Percentiles rank a stretch among this genome's conserved stretches.
Conservation (phyloP, 106 monocot species). For the Dendrobium huoshanense region DNA sequence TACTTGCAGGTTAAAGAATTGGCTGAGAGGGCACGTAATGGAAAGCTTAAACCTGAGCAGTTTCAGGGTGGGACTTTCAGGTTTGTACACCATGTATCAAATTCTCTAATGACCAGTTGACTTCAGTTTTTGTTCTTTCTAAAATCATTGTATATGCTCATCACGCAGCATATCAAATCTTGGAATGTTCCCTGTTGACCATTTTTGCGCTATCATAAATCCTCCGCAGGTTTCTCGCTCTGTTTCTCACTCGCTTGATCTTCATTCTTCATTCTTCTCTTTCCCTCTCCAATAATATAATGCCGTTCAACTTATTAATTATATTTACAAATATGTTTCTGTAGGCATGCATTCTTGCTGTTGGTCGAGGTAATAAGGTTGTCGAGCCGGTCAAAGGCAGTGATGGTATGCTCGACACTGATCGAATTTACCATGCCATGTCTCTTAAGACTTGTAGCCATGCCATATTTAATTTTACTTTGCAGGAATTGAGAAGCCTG, state of each 20-base stretch:
- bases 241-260: not conserved
- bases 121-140: not conserved
- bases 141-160: not conserved
- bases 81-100: constrained; percentile 18
- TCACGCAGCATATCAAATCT: constrained; percentile 94
- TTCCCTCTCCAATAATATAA: not conserved
- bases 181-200: constrained; percentile 97
- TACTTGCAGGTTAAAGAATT: constrained; percentile 73
- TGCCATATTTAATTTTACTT: not conserved
- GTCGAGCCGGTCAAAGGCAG: constrained; percentile 50
- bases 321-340: not conserved
- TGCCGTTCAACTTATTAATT: not conserved
- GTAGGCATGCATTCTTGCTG: constrained; percentile 91
- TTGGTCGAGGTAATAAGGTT: constrained; percentile 77
- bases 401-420: constrained; percentile 50
- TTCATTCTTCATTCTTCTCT: not conserved
- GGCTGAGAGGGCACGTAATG: constrained; percentile 86
- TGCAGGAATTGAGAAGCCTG: constrained; percentile 74
- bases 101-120: not conserved
- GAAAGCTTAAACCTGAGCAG: constrained; percentile 80
- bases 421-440: not conserved
- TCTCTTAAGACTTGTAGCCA: not conserved
- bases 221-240: constrained; percentile 82
- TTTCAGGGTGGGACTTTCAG: constrained; percentile 99
- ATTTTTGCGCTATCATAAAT: constrained; percentile 95